Evolutionary conservation across 2,329 filamentous ascomycete species (phyloP).

Genomic region (Capronia americana): DNA sequence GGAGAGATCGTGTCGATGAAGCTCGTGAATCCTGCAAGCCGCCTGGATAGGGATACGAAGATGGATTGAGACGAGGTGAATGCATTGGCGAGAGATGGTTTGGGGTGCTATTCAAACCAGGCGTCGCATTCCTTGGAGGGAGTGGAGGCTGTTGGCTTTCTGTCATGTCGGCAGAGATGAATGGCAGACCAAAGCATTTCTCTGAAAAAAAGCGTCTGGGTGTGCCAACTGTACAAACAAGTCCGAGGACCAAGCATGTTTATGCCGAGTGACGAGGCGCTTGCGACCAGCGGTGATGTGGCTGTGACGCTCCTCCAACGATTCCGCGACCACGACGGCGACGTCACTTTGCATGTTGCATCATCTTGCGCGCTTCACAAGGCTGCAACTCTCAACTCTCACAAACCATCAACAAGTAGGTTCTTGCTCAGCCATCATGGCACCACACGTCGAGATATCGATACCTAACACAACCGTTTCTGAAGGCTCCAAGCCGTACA

Average conservation of each 20-base stretch:
- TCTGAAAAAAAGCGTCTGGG: not conserved
- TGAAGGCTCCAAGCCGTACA: slow-evolving; percentile 61
- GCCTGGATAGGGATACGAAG: slow-evolving; percentile 29
- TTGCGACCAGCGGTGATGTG: not conserved
- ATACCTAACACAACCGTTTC: slow-evolving; percentile 58
- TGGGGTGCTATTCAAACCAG: not conserved
- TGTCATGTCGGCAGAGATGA: slow-evolving; percentile 25
- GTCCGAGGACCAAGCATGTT: not conserved
- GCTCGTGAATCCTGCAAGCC: slow-evolving; percentile 40
- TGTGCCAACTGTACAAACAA: not conserved
- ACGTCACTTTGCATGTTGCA: slow-evolving; percentile 15
- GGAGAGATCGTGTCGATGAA: slow-evolving; percentile 44
- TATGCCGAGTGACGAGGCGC: not conserved
- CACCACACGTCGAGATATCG: slow-evolving; percentile 52
- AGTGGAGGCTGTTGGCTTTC: slow-evolving; percentile 18
- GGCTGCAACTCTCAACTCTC: not conserved
- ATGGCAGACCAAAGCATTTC: not conserved
- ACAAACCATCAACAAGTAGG: not conserved
- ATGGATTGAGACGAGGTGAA: slow-evolving; percentile 5
- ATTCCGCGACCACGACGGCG: not conserved
- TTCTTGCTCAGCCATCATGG: slow-evolving; percentile 44
- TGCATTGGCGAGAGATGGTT: slow-evolving; percentile 1
- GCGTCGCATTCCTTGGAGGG: slow-evolving; percentile 17
- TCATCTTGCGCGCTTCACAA: not conserved
- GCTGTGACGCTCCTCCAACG: not conserved